Conservation (phyloP, 495 filamentous ascomycete species). For the Neurospora discreta region DNA sequence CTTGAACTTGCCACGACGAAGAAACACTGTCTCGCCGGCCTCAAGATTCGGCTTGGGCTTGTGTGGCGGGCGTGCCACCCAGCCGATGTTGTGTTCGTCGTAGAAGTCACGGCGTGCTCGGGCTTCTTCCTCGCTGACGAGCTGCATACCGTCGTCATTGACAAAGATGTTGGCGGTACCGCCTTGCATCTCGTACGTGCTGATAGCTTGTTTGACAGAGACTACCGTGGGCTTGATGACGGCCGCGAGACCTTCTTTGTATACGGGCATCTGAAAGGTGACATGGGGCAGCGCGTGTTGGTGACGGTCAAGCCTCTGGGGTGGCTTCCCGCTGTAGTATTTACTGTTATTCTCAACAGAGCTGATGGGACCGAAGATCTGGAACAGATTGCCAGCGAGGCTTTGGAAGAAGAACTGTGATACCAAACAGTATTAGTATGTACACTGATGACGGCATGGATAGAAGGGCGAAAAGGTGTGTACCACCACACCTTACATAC, state of each 20-base stretch:
- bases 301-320: conserved; percentile 36
- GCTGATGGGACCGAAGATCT: conserved; percentile 48
- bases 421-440: conserved; percentile 5
- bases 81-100: conserved; percentile 51
- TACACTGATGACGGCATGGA: background rate
- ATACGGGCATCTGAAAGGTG: conserved; percentile 67
- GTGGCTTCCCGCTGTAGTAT: conserved; percentile 47
- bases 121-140: conserved; percentile 44
- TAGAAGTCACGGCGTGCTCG: conserved; percentile 51
- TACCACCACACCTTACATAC: background rate
- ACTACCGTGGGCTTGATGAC: conserved; percentile 54
- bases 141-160: conserved; percentile 60
- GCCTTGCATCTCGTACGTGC: conserved; percentile 57
- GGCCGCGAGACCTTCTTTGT: conserved; percentile 55
- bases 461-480: background rate
- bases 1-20: conserved; percentile 59
- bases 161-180: conserved; percentile 62
- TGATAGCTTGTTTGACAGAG: conserved; percentile 53
- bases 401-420: conserved; percentile 51
- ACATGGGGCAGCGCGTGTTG: conserved; percentile 46
- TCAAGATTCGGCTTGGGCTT: conserved; percentile 34
- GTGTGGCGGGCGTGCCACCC: conserved; percentile 49
- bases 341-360: conserved; percentile 46
- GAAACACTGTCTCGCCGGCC: conserved; percentile 31
- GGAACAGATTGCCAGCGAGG: conserved; percentile 42